A percentile compares a stretch with the other conserved stretches of the same genome.
phyloP scores from a whole-genome alignment of 2,329 filamentous ascomycete genomes.

The Exophiala calicioides region DNA sequence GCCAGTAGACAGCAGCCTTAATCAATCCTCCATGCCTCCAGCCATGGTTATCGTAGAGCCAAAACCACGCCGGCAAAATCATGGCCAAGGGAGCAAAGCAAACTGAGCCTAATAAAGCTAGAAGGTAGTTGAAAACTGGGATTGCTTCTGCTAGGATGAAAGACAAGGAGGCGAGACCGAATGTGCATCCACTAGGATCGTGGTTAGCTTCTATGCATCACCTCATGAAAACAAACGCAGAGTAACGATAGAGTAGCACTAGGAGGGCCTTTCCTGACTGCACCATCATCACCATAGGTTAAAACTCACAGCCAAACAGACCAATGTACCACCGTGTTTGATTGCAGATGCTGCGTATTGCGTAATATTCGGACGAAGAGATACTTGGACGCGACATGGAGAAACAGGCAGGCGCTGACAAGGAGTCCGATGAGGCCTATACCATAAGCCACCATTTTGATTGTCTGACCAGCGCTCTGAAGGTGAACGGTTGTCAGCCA shows the following conservation, averaged over 20 bases:
- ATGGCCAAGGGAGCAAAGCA: slow-evolving; percentile 56
- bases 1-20: slow-evolving; percentile 41
- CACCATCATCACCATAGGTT: no score
- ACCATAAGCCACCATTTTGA: slow-evolving; percentile 52
- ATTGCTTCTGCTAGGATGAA: slow-evolving; percentile 56
- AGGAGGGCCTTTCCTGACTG: no score
- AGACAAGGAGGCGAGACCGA: slow-evolving; percentile 3
- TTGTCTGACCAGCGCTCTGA: slow-evolving; percentile 40
- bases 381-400: slow-evolving; percentile 55
- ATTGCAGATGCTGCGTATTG: slow-evolving; percentile 52
- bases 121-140: slow-evolving; percentile 56
- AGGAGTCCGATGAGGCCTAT: slow-evolving; percentile 38
- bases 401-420: slow-evolving; percentile 29
- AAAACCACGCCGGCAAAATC: slow-evolving; percentile 51
- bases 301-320: slow-evolving; percentile 53
- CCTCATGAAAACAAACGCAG: no score
- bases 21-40: slow-evolving; percentile 41
- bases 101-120: slow-evolving; percentile 52
- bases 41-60: slow-evolving; percentile 48
- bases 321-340: slow-evolving; percentile 55
- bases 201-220: no score
- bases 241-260: no score
- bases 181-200: no score
- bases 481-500: no score
- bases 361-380: slow-evolving; percentile 58